Base-by-base conservation (phyloP, 2,329 filamentous ascomycete species). In the Aspergillus sp. region DNA sequence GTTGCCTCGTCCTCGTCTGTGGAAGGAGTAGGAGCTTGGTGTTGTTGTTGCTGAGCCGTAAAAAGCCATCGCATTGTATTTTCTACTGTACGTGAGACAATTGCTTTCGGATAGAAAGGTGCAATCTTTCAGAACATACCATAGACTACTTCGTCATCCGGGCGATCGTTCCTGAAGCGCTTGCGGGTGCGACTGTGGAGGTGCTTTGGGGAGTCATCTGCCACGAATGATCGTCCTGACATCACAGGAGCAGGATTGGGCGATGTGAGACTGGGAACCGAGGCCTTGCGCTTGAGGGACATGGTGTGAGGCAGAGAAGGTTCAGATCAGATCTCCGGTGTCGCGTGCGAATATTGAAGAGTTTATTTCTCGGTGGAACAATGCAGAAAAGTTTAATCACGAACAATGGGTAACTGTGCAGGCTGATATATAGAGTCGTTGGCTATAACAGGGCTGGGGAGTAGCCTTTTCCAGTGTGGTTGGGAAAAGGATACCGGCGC, bases 261-360 rank as follows among this genome's bases (percentile, higher is more conserved):
- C 47, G 80, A 78, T 38, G 79, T 69, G 17, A 81, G 64, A 13
- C 70, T 78, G 15, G 82, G 80, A 63, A 80, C 78, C 45, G 83
- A 84, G 48, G 84, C 82, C 71, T 87, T 87, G 70, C 85, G 84
- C 72, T 87, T 87, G 71, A 83, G 75, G 21, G 78, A 76, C 84
- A 87, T 87, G n/a, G 47, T 60, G 21, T 52, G 38, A 21, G 25
- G 10, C n/a, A 15, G 23, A 23, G 41, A 19, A 45, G 19, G 10
- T 21, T 45, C 28, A 10, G 10, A 9, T 45, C 28, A 19, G 10
- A 9, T 12, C 12, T 49, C 23, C 4, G 23, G 43, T 21, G 47
- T 32, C n/a, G 25, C 47, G 47, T 30, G 47, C n/a, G 15, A 30
- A n/a, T 15, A 7, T n/a, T 9, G n/a, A 36, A 28, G 15, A 50